A percentile compares a stretch with the other conserved stretches of the same genome.
These are phyloP conservation scores for Hypericum perforatum DNA, from an alignment of 345 rosid species.

Conservation along the genomic window DNA sequence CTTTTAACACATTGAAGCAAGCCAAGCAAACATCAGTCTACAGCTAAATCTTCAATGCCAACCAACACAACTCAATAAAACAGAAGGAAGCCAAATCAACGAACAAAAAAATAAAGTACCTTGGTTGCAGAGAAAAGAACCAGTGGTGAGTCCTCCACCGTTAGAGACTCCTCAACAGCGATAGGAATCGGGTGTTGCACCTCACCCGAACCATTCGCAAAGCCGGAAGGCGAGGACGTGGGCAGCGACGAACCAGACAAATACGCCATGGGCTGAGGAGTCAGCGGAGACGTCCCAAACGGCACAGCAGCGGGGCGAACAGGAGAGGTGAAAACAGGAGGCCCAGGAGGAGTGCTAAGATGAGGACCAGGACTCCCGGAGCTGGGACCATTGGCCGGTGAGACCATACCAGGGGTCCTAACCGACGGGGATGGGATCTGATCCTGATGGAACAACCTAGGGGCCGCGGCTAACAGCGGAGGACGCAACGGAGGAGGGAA, in stretches of 20 bases:
- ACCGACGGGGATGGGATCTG: conserved; percentile 46
- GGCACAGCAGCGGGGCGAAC: conserved; percentile 94
- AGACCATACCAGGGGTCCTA: conserved; percentile 23
- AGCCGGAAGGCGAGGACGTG: conserved; percentile 63
- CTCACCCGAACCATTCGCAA: conserved; percentile 57
- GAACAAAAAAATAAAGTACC: conserved; percentile 29
- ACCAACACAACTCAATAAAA: too few species aligned
- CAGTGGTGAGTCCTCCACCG: conserved; percentile 41
- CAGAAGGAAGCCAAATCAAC: too few species aligned
- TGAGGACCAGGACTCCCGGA: conserved; percentile 27
- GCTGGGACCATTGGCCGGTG: too few species aligned
- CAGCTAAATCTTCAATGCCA: neutral
- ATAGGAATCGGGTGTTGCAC: conserved; percentile 43
- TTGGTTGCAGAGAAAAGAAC: conserved; percentile 72
- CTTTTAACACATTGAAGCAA: conserved; percentile 28
- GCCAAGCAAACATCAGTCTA: conserved; percentile 1
- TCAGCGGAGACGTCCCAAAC: conserved; percentile 75
- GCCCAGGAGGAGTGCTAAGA: conserved; percentile 88
- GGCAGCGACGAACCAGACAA: conserved; percentile 69
- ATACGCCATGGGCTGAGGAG: conserved; percentile 84
- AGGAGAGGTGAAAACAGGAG: conserved; percentile 81
- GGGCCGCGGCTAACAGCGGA: conserved; percentile 36
- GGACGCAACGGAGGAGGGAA: conserved; percentile 34
- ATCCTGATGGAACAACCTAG: conserved; percentile 61
- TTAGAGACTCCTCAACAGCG: conserved; percentile 36